Conservation (phyloP, 1,284 basidiomycete species). For the Meira nashicola region DNA sequence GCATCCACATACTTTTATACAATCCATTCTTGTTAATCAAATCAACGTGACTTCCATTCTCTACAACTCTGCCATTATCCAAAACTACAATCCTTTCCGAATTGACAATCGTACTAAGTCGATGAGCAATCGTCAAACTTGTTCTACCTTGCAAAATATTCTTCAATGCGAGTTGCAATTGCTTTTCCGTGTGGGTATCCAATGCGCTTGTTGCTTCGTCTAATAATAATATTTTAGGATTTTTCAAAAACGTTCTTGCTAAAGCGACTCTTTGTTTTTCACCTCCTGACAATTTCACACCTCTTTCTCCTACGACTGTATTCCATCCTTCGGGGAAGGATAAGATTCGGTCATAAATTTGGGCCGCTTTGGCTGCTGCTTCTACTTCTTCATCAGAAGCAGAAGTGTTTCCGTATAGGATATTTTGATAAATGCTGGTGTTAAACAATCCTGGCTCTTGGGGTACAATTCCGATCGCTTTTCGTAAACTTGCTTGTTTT, state of each 20-base stretch:
- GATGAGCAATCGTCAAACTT: conserved; percentile 50
- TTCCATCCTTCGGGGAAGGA: conserved; percentile 71
- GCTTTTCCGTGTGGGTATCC: conserved; percentile 47
- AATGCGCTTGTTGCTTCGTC: conserved; percentile 70
- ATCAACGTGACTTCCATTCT: conserved; percentile 45
- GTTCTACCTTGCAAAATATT: conserved; percentile 50
- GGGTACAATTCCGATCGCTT: conserved; percentile 67
- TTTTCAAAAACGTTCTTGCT: conserved; percentile 77
- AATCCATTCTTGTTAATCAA: conserved; percentile 34
- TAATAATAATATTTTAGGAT: conserved; percentile 73
- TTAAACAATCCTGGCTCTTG: conserved; percentile 66
- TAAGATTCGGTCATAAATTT: conserved; percentile 49
- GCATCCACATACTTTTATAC: conserved; percentile 46
- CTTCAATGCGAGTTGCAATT: conserved; percentile 42
- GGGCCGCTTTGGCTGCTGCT: conserved; percentile 42
- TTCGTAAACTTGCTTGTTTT: conserved; percentile 70
- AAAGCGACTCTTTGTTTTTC: conserved; percentile 83
- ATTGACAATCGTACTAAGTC: conserved; percentile 51
- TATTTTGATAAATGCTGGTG: conserved; percentile 60
- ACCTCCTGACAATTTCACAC: conserved; percentile 63
- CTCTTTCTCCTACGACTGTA: conserved; percentile 74
- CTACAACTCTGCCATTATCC: conserved; percentile 24
- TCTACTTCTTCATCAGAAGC: conserved; percentile 44
- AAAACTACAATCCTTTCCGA: conserved; percentile 44
- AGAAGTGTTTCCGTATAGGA: conserved; percentile 40